Evolutionary conservation across 495 filamentous ascomycete genomes (phyloP).

Genomic region (Annulohypoxylon bovei): DNA sequence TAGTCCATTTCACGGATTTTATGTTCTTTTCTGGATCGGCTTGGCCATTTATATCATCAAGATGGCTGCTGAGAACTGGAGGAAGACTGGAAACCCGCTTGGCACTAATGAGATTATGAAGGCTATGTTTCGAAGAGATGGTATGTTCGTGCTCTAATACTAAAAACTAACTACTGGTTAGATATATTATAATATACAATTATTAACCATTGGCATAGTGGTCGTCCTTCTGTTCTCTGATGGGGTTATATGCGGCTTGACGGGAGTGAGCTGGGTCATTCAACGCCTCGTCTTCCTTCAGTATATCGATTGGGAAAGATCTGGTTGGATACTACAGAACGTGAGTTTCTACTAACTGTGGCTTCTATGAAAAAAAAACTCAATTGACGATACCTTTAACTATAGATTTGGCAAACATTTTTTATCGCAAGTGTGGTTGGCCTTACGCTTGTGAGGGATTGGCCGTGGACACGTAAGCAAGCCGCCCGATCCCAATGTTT

Average conservation of each 20-base stretch:
- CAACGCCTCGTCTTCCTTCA: conserved; percentile 65
- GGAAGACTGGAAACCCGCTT: conserved; percentile 66
- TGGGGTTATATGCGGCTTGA: conserved; percentile 69
- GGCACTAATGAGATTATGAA: conserved; percentile 74
- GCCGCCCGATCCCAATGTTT: conserved; percentile 61
- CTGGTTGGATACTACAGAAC: conserved; percentile 76
- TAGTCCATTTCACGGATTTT: conserved; percentile 78
- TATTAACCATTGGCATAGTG: conserved; percentile 46
- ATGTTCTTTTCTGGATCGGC: conserved; percentile 77
- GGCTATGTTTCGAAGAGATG: conserved; percentile 72
- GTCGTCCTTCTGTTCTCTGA: conserved; percentile 72
- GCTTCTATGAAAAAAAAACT: too few species aligned
- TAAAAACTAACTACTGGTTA: not conserved
- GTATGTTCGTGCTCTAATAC: conserved; percentile 12
- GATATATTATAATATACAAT: not conserved
- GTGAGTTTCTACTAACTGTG: conserved; percentile 40
- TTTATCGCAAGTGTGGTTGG: conserved; percentile 68
- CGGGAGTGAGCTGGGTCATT: conserved; percentile 66
- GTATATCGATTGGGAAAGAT: conserved; percentile 68
- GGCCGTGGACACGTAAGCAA: conserved; percentile 73
- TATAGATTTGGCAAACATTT: conserved; percentile 69
- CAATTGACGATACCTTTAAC: conserved; percentile 9
- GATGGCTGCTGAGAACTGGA: conserved; percentile 72
- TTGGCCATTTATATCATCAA: conserved; percentile 70
- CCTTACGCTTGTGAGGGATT: conserved; percentile 71